Conservation (phyloP, 306 rosid genomes). For the Gleditsia sinensis region DNA sequence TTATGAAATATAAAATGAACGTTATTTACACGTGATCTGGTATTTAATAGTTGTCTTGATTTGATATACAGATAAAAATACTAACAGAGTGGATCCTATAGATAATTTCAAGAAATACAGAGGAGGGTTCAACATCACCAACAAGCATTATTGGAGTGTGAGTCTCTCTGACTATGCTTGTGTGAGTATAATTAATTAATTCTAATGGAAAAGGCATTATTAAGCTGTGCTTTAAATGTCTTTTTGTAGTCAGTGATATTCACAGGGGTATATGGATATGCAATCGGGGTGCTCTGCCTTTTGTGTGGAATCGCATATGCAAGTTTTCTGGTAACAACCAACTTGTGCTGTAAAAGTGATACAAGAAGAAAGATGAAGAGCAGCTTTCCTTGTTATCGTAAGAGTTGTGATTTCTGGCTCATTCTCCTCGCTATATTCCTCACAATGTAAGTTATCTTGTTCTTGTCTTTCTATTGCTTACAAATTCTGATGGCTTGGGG, state of each 20-base stretch:
- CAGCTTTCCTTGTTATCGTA: constrained; percentile 25
- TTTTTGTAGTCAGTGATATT: constrained; percentile 66
- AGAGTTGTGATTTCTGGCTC: constrained; percentile 37
- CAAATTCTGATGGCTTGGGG: neutral
- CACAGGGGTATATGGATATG: constrained; percentile 76
- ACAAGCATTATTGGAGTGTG: constrained; percentile 85
- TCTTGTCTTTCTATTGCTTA: neutral
- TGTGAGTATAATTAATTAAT: neutral
- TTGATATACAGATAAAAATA: constrained; percentile 40
- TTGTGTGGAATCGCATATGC: constrained; percentile 67
- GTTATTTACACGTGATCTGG: neutral
- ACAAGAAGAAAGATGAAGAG: constrained; percentile 33
- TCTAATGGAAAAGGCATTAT: neutral
- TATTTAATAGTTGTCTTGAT: no score
- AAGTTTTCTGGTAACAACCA: constrained; percentile 30
- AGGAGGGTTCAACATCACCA: constrained; percentile 72
- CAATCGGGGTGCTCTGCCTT: constrained; percentile 62
- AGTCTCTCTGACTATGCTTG: constrained; percentile 17
- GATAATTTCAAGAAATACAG: constrained; percentile 59
- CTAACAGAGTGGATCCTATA: constrained; percentile 67
- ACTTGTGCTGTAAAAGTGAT: constrained; percentile 37
- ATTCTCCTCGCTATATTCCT: constrained; percentile 48
- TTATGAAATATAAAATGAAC: no score
- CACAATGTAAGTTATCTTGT: constrained; percentile 52
- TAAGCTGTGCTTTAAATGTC: constrained; percentile 4